Percentiles rank a stretch among this genome's conserved stretches.
These are phyloP conservation scores for Aegilops speltoides DNA, from an alignment of 176 grass and related monocot species.

Conservation along the genomic window DNA sequence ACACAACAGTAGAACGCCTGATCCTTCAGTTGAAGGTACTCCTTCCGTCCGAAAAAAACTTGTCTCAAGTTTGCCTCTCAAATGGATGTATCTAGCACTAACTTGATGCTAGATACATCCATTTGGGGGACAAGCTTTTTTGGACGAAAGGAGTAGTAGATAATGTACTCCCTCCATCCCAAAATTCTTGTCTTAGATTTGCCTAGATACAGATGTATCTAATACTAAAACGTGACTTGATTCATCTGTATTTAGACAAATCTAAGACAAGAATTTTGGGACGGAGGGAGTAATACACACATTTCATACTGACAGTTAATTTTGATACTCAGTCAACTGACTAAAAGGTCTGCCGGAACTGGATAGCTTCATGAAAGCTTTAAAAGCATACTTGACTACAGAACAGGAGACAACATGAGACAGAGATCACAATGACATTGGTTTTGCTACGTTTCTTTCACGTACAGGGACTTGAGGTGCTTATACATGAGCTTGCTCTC, in stretches of 20 bases:
- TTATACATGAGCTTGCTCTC: slow-evolving; percentile 76
- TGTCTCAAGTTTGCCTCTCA: no score
- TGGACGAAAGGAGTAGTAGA: no score
- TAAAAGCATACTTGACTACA: background rate
- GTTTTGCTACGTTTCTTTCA: slow-evolving; percentile 33
- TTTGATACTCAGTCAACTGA: background rate
- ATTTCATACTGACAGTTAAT: background rate
- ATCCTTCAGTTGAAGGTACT: background rate
- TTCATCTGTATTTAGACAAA: no score
- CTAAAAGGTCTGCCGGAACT: background rate
- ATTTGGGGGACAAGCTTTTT: no score
- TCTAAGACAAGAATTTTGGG: no score
- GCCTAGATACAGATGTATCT: no score
- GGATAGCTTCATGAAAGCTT: background rate
- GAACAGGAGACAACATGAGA: background rate
- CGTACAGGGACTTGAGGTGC: slow-evolving; percentile 76
- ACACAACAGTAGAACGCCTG: background rate
- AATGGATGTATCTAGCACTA: no score
- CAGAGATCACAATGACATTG: background rate
- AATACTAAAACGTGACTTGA: no score
- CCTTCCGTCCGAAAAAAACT: no score
- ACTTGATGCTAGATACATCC: no score
- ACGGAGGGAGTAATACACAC: background rate
- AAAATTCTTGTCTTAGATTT: no score
- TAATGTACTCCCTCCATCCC: no score